A percentile compares a stretch with the other conserved stretches of the same genome.
phyloP scores from a whole-genome alignment of 2,329 filamentous ascomycete species.

The Sphaceloma murrayae region DNA sequence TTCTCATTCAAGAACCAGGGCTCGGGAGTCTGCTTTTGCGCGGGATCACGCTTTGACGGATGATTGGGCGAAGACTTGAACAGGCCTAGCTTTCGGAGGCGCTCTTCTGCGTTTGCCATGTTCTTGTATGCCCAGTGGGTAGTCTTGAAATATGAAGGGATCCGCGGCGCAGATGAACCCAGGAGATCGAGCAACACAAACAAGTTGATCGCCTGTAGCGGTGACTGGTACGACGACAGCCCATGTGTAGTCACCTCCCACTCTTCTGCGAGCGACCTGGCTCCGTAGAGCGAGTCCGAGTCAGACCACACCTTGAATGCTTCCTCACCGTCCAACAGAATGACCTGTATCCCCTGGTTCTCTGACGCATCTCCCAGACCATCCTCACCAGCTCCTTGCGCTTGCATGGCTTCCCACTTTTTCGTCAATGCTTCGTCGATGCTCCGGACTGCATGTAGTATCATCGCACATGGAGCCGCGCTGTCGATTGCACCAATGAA shows the following conservation, averaged over 20 bases:
- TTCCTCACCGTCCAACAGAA: conserved; percentile 90
- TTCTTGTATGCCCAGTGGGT: conserved; percentile 89
- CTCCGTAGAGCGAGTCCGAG: conserved; percentile 78
- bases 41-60: conserved; percentile 29
- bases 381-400: conserved; percentile 34
- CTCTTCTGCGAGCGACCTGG: conserved; percentile 59
- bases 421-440: conserved; percentile 69
- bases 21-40: conserved; percentile 24
- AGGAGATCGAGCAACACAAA: conserved; percentile 90
- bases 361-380: conserved; percentile 49
- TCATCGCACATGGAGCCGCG: conserved; percentile 86
- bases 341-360: conserved; percentile 74
- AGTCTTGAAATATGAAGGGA: conserved; percentile 80
- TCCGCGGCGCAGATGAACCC: conserved; percentile 54
- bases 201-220: conserved; percentile 69
- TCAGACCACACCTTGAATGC: conserved; percentile 74
- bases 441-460: conserved; percentile 74
- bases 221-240: conserved; percentile 63
- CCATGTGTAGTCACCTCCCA: conserved; percentile 68
- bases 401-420: conserved; percentile 70
- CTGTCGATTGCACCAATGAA: conserved; percentile 94
- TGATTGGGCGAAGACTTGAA: conserved; percentile 54
- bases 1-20: conserved; percentile 56
- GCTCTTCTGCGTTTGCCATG: conserved; percentile 63
- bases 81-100: conserved; percentile 57